Evolutionary conservation across 2,329 filamentous ascomycete species (phyloP).

Genomic region (Ophiocordyceps sinensis): DNA sequence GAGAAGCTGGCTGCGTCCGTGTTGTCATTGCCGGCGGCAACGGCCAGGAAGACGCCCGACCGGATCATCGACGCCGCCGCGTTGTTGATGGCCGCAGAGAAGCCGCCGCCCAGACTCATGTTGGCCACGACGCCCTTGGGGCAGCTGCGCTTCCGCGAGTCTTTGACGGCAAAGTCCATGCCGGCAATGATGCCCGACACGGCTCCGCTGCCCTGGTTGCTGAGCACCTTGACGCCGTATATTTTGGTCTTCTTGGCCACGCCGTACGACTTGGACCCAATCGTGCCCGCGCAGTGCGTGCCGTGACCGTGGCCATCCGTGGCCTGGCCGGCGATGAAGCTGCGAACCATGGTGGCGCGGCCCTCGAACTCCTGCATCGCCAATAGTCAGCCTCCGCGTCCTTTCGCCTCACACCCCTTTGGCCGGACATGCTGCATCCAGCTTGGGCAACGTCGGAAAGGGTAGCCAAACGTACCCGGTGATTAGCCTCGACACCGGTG

Average conservation of each 20-base stretch:
- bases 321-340: conserved; percentile 16
- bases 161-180: conserved; percentile 21
- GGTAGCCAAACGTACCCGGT: conserved; percentile 15
- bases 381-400: not conserved
- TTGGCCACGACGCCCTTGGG: conserved; percentile 29
- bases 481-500: conserved; percentile 20
- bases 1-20: conserved; percentile 5
- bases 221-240: conserved; percentile 24
- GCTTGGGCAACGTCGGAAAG: too few species aligned
- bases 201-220: conserved; percentile 16
- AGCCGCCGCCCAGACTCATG: conserved; percentile 33
- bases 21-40: conserved; percentile 32
- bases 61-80: conserved; percentile 27
- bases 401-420: too few species aligned
- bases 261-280: conserved; percentile 19
- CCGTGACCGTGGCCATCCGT: conserved; percentile 12
- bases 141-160: conserved; percentile 14
- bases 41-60: conserved; percentile 31
- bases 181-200: conserved; percentile 23
- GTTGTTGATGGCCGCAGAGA: conserved; percentile 27
- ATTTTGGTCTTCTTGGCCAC: conserved; percentile 24
- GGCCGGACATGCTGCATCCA: too few species aligned
- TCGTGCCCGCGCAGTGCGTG: conserved; percentile 21
- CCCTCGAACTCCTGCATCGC: conserved; percentile 19
- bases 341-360: conserved; percentile 21